Evolutionary conservation across 352 stramenopile species (phyloP).

Genomic region (Phytophthora quininea): DNA sequence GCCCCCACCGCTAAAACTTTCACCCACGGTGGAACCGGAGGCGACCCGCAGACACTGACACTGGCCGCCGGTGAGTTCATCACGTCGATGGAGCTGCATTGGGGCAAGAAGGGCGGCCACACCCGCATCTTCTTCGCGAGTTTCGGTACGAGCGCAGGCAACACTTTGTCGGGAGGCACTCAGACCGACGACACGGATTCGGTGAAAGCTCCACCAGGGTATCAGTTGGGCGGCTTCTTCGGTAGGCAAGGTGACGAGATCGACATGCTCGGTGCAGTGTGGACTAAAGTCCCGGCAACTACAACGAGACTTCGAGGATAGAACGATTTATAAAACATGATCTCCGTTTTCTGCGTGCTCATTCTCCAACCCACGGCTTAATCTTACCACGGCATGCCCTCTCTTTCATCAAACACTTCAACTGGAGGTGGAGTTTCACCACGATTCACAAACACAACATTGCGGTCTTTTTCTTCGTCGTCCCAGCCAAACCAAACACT

Average conservation of each 20-base stretch:
- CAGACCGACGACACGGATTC: neutral
- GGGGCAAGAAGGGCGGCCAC: neutral
- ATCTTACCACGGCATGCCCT: neutral
- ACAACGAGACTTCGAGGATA: neutral
- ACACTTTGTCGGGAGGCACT: neutral
- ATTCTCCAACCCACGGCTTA: neutral
- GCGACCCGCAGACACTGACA: neutral
- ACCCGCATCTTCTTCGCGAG: neutral
- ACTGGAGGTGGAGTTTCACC: neutral
- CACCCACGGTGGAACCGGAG: neutral
- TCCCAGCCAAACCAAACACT: constrained; percentile 45
- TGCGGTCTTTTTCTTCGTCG: constrained; percentile 25
- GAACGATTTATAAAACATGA: neutral
- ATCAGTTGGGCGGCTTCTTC: neutral
- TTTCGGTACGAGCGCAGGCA: neutral
- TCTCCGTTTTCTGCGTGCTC: too few relatives aligned
- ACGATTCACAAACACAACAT: constrained; percentile 27
- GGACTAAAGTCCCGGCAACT: neutral
- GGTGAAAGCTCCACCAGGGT: neutral
- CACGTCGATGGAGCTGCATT: neutral
- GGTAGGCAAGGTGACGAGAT: neutral
- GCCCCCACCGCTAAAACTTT: neutral
- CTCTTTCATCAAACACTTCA: neutral
- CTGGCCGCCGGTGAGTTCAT: neutral
- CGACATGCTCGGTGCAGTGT: neutral